Evolutionary conservation across 2,329 filamentous ascomycete genomes (phyloP).

Genomic region (Penicillium sp.): DNA sequence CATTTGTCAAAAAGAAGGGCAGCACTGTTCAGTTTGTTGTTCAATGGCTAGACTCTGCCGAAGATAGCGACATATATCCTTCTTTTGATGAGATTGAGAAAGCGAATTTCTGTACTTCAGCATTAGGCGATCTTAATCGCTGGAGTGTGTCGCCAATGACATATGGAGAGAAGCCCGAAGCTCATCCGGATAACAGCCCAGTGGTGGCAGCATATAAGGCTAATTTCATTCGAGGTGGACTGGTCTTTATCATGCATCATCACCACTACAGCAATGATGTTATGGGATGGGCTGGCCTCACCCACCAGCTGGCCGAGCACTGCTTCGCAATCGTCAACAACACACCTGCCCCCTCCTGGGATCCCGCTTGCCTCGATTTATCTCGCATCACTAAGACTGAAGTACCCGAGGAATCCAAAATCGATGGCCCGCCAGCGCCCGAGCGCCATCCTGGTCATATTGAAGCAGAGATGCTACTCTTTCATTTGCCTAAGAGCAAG

Average conservation of each 20-base stretch:
- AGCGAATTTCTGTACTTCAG: slow-evolving; percentile 33
- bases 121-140: slow-evolving; percentile 34
- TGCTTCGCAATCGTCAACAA: slow-evolving; percentile 36
- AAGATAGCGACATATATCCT: slow-evolving; percentile 31
- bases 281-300: slow-evolving; percentile 43
- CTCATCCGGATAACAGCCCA: slow-evolving; percentile 35
- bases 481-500: slow-evolving; percentile 49
- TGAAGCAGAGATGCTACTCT: slow-evolving; percentile 31
- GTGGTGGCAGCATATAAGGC: slow-evolving; percentile 41
- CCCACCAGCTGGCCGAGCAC: slow-evolving; percentile 46
- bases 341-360: slow-evolving; percentile 36
- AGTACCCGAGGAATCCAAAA: slow-evolving; percentile 24
- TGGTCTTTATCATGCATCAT: slow-evolving; percentile 45
- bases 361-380: slow-evolving; percentile 37
- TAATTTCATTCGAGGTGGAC: slow-evolving; percentile 44
- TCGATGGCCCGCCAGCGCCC: slow-evolving; percentile 11
- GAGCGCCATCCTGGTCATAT: slow-evolving; percentile 13
- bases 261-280: slow-evolving; percentile 49
- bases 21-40: slow-evolving; percentile 38
- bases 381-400: slow-evolving; percentile 34
- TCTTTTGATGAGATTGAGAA: slow-evolving; percentile 42
- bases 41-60: slow-evolving; percentile 39
- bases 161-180: slow-evolving; percentile 32
- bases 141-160: slow-evolving; percentile 43
- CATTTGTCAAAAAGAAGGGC: slow-evolving; percentile 37